A percentile compares a stretch with the other conserved stretches of the same genome.
phyloP scores from a whole-genome alignment of 495 filamentous ascomycete genomes.

The Hypoxylon crocopeplum region DNA sequence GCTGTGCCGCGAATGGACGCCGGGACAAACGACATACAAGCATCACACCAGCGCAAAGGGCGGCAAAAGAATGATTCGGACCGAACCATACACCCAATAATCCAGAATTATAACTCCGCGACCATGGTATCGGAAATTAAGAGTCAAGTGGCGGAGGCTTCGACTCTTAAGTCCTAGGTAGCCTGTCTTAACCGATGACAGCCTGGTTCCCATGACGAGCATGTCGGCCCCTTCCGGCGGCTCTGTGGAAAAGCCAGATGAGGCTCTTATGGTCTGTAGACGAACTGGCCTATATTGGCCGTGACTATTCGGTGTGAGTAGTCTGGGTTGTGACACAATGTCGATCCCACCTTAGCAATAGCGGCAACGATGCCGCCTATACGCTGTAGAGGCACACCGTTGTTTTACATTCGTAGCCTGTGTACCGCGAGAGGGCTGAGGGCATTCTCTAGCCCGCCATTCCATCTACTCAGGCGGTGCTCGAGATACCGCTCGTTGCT shows the following conservation, averaged over 20 bases:
- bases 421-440: background rate
- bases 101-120: background rate
- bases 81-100: background rate
- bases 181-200: too few species aligned
- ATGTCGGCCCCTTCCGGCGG: background rate
- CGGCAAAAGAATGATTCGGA: background rate
- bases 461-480: conserved; percentile 8
- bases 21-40: background rate
- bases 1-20: background rate
- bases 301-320: background rate
- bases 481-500: conserved; percentile 6
- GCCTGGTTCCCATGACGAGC: too few species aligned
- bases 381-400: background rate
- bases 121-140: background rate
- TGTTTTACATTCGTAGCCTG: background rate
- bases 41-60: background rate
- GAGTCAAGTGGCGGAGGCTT: conserved; percentile 6
- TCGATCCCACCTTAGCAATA: background rate
- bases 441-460: conserved; percentile 7
- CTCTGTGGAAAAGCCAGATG: background rate
- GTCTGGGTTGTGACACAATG: background rate
- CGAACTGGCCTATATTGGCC: background rate
- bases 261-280: background rate
- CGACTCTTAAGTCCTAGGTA: background rate
- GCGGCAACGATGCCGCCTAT: background rate